Percentiles rank a stretch among this genome's conserved stretches.
Conservation (phyloP, 2,329 filamentous ascomycete species). For the Hypoxylon sp. region DNA sequence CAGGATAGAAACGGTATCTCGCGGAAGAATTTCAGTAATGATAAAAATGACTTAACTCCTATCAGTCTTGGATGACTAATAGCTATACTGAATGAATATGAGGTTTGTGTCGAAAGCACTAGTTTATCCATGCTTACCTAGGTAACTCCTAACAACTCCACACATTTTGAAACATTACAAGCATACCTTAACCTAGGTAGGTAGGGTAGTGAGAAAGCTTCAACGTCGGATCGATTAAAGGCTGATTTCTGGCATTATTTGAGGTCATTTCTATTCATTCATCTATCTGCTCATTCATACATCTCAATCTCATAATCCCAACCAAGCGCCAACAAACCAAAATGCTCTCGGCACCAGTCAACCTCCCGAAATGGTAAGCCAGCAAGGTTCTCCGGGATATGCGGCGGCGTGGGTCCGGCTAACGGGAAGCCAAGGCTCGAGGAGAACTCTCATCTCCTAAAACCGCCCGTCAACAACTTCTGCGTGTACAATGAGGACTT, state of each 20-base stretch:
- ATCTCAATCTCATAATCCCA: slow-evolving; percentile 14
- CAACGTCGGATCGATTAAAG: not conserved
- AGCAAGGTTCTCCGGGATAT: slow-evolving; percentile 22
- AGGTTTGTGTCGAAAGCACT: not conserved
- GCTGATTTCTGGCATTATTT: not conserved
- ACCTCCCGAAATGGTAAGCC: slow-evolving; percentile 69
- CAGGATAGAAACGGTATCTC: slow-evolving; percentile 28
- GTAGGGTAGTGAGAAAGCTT: not conserved
- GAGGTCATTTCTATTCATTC: not conserved
- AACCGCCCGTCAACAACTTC: slow-evolving; percentile 97
- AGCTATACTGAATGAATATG: not conserved
- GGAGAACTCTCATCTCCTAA: slow-evolving; percentile 89
- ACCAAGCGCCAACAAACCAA: slow-evolving; percentile 34
- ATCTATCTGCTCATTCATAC: slow-evolving; percentile 14
- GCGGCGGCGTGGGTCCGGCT: slow-evolving; percentile 18
- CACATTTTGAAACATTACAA: not conserved
- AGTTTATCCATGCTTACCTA: not conserved
- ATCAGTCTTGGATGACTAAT: slow-evolving; percentile 4
- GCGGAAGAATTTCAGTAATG: slow-evolving; percentile 22
- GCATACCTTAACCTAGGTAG: too few relatives aligned
- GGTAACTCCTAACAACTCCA: slow-evolving; percentile 1
- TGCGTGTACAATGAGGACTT: slow-evolving; percentile 90
- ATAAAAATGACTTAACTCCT: slow-evolving; percentile 17
- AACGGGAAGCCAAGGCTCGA: slow-evolving; percentile 73
- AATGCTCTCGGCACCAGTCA: slow-evolving; percentile 65